phyloP scores from a whole-genome alignment of 2,329 filamentous ascomycete species.

The Aureobasidium uvarum region DNA sequence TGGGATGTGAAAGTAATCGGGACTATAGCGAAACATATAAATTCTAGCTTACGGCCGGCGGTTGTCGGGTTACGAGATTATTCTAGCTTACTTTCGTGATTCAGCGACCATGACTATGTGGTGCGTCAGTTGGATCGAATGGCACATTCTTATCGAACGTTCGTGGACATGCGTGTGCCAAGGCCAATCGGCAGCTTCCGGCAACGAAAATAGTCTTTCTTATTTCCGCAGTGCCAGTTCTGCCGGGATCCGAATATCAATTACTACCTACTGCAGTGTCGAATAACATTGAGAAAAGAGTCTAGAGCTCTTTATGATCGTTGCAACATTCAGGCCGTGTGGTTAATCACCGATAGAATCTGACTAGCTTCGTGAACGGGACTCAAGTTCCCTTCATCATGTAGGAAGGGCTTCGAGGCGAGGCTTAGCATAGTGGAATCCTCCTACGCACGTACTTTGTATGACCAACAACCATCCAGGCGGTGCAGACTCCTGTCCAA shows the following conservation, averaged over 20 bases:
- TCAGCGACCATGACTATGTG: too few relatives aligned
- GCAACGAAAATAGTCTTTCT: not conserved
- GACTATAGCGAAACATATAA: too few relatives aligned
- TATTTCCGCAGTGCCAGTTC: not conserved
- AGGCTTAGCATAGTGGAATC: not conserved
- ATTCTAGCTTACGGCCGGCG: too few relatives aligned
- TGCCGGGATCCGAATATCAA: not conserved
- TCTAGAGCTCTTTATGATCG: too few relatives aligned
- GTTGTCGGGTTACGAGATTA: too few relatives aligned
- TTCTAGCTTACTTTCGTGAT: too few relatives aligned
- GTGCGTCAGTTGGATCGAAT: not conserved
- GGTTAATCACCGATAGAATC: too few relatives aligned
- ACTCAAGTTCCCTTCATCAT: not conserved
- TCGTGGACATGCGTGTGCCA: not conserved
- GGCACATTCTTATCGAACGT: not conserved
- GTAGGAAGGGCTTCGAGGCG: not conserved
- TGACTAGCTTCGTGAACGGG: too few relatives aligned
- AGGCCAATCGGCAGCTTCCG: not conserved
- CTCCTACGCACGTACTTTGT: not conserved
- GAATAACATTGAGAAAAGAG: not conserved
- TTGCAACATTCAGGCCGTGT: too few relatives aligned
- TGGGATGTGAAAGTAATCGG: too few relatives aligned
- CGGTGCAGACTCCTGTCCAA: not conserved
- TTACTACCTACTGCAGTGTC: not conserved
- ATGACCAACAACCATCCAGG: not conserved